These are phyloP conservation scores for Eremothecium gossypii DNA, from an alignment of 1,139 yeast genomes.

Conservation along the genomic window DNA sequence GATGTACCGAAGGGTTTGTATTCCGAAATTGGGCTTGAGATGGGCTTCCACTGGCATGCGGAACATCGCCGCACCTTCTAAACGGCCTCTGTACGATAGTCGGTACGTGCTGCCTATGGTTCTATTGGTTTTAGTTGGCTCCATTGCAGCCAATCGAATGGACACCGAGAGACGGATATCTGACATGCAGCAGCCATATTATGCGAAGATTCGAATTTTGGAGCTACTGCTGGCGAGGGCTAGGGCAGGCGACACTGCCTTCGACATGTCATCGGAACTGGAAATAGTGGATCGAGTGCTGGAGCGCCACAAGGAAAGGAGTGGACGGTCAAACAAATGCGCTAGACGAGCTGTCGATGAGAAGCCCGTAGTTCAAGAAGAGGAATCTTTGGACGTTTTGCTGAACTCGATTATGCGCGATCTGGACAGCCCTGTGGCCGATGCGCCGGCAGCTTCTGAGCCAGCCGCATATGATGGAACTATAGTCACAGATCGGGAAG, in stretches of 20 bases:
- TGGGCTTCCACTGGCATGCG: no score
- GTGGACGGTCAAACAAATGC: no score
- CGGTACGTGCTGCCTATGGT: slow-evolving; percentile 27
- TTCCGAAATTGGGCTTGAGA: no score
- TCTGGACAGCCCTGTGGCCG: slow-evolving; percentile 8
- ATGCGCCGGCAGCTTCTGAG: neutral
- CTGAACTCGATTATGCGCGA: slow-evolving; percentile 22
- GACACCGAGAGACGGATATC: slow-evolving; percentile 33
- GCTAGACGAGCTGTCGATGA: no score
- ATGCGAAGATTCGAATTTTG: slow-evolving; percentile 28
- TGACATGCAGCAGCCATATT: slow-evolving; percentile 34
- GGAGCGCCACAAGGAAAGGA: slow-evolving; percentile 11
- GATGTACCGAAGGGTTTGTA: no score
- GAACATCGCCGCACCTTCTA: no score
- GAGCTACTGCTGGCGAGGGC: slow-evolving; percentile 25
- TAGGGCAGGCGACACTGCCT: slow-evolving; percentile 19
- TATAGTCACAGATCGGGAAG: slow-evolving; percentile 15
- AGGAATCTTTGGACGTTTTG: slow-evolving; percentile 21
- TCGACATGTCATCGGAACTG: slow-evolving; percentile 29
- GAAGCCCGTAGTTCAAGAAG: slow-evolving; percentile 12
- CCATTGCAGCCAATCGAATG: slow-evolving; percentile 31
- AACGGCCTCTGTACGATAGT: slow-evolving; percentile 15
- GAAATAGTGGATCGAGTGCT: slow-evolving; percentile 30
- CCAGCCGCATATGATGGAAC: slow-evolving; percentile 6
- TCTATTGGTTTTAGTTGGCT: slow-evolving; percentile 29